Base-by-base conservation (phyloP, 23 red algal species). In the Gracilariopsis chorda region DNA sequence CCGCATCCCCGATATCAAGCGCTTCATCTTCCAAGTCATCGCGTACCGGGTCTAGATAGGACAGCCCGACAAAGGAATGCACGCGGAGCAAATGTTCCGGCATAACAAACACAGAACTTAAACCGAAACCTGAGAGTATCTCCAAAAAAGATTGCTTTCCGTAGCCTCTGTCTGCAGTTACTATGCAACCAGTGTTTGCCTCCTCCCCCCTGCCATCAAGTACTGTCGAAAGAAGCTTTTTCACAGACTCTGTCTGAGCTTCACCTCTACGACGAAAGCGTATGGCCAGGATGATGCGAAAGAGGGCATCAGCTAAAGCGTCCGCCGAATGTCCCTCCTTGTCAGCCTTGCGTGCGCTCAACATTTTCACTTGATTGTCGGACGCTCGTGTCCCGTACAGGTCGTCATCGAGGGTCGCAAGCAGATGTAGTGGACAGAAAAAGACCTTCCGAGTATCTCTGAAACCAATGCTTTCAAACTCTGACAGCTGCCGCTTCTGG, bases 111-210 rank as follows among this genome's bases (percentile, higher is more conserved):
- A 80, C 75, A 53, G 45, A 53, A 27, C 46, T 8, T 10, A 55
- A 28, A 55, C 42, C 42, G 67, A 73, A 46, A 20, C 35, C 12
- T 40, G 67, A 40, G 35, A 73, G 35, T 32, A 73, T 46, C 12
- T 80, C 42, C 44, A 80, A 12, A 56, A 80, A 80, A 5, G 8
- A 53, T 46, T 80, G 33, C 75, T 80, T 80, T 4, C 41, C 75
- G 24, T 80, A 80, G 42, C 75, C 75, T 52, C 75, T 11, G 23
- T 80, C 24, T 57, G 75, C 13, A 80, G 75, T 80, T 7, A 57
- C 75, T 10, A 80, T 80, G 75, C 42, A 80, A 7, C 14, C 42
- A 57, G 4, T 80, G 7, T 8, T 36, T 53, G 43, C 16, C 48
- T 80, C 75, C 23, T 35, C 46, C 4, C 75, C 41, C 5, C 44